Base-by-base conservation (phyloP, 768 basidiomycete species). In the Lactarius evosmus region DNA sequence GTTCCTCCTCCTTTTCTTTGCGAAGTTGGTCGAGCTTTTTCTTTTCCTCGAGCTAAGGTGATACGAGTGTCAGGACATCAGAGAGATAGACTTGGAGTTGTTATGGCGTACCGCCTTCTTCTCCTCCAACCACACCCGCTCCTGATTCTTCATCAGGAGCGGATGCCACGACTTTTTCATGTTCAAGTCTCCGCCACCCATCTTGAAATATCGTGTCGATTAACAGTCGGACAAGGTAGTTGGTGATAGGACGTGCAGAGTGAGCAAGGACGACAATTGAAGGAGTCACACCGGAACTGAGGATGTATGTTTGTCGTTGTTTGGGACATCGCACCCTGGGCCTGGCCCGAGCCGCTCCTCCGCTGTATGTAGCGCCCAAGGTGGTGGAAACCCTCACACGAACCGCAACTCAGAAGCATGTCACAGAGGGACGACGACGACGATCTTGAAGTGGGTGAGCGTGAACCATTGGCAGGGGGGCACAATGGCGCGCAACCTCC, bases 141-240 rank as follows among this genome's bases (percentile, higher is more conserved):
- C 93, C 88, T 98, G 96, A 78, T 96, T 96, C 75, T 93, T 94
- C 76, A 97, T 77, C 77, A 96, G 91, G 82, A 95, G 87, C 83
- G 95, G 95, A 75, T 98, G 95, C 95, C 95, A 98, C 68, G 93
- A 95, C 84, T 97, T 96, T 78, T 92, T 97, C 95, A 98, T 98
- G 73, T 98, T 98, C 74, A 98, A 82, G 76, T 98, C 95, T 66
- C 91, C 95, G 63, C 95, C 95, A 85, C 95, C 95, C 95, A 98
- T 98, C 71, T 89, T 97, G 82, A 25, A 9, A 40, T 6, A 49
- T 55, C 40, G 19, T 9, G 70, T 69, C 72, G 60, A 66, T 56
- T 72, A 71, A 61, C 7, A 41, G 64, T 56, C 27, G 7, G 25
- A 57, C n/a, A 19, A 33, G 52, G 50, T 51, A 25, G 27, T 32